These are phyloP conservation scores for Skeletonema menzelii DNA, from an alignment of 108 stramenopile species.

Conservation along the genomic window DNA sequence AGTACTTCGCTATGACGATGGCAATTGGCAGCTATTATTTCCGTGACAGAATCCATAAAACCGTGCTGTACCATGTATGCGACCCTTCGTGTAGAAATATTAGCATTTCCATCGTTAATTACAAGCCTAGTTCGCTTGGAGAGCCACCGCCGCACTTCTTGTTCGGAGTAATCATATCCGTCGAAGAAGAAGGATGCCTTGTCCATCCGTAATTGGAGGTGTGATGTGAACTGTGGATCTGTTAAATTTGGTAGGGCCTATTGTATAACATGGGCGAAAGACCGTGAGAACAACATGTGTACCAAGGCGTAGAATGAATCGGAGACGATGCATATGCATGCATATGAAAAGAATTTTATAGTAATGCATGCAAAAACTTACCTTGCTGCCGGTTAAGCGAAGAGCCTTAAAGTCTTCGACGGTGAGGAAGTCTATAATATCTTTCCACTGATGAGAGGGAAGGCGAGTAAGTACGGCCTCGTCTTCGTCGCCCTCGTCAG, in stretches of 20 bases:
- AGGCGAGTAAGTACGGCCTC: background rate
- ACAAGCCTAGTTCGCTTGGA: constrained; percentile 16
- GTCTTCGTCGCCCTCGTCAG: background rate
- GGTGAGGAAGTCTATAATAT: background rate
- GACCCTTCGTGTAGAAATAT: constrained; percentile 13
- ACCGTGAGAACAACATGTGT: too few species aligned
- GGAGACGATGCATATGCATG: too few species aligned
- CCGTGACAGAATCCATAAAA: constrained; percentile 19
- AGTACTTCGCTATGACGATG: background rate
- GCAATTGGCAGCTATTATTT: background rate
- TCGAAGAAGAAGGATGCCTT: constrained; percentile 27
- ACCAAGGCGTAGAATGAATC: background rate
- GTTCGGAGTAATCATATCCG: background rate
- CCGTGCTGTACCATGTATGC: constrained; percentile 24
- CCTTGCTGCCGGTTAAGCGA: background rate
- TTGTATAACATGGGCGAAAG: background rate
- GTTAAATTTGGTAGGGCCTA: background rate
- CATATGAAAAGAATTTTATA: too few species aligned
- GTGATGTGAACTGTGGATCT: constrained; percentile 24
- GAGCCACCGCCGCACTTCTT: constrained; percentile 22
- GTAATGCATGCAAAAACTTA: background rate
- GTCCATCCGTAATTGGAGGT: constrained; percentile 33
- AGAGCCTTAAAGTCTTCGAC: constrained; percentile 5
- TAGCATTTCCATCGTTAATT: constrained; percentile 17
- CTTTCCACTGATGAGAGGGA: background rate